Evolutionary conservation across 441 rosid genomes (phyloP), one percentile per base, ranked within the genome.

Genomic region (Populus hybrid): DNA sequence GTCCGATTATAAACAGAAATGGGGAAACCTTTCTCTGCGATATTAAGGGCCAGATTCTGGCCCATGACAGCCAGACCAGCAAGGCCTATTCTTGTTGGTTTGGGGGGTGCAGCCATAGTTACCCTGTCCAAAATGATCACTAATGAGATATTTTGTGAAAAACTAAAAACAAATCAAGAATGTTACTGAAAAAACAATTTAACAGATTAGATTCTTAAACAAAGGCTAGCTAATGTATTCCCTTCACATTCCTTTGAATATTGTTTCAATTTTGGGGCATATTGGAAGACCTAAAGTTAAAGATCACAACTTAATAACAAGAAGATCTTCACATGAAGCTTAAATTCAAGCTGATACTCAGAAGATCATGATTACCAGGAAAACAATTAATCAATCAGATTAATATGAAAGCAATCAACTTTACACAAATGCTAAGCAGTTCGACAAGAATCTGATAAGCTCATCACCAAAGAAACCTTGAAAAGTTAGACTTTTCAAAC

Each of bases 41-140:
- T n/a, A n/a, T n/a, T n/a, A n/a, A n/a, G n/a, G n/a, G n/a, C n/a
- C n/a, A n/a, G n/a, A n/a, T n/a, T n/a, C 82, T 95, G 99, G 74
- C 99, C 99, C 99, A 95, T 95, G 68, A 93, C 99, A 33, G 98
- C 99, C 1, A 95, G 86, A 78, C 97, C 99, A 74, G 99, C 99
- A 72, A 95, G 83, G 74, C 99, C 99, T 35, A 95, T 91, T 84
- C 99, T 92, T 2, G 97, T 90, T 28, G 84, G 93, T 61, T 77
- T 68, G 68, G 82, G 79, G 2, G 93, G 89, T 73, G 87, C 78
- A 70, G 88, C 91, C 89, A 89, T 89, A 42, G 4, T 80, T 77
- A 80, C 45, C 79, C 86, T 90, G 85, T 45, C 24, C 73, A 80
- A 56, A 35, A 75, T 74, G 24, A 82, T 65, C 9, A 20, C 11